Conservation (phyloP, 1,284 basidiomycete species). For the Pholiota adiposa region DNA sequence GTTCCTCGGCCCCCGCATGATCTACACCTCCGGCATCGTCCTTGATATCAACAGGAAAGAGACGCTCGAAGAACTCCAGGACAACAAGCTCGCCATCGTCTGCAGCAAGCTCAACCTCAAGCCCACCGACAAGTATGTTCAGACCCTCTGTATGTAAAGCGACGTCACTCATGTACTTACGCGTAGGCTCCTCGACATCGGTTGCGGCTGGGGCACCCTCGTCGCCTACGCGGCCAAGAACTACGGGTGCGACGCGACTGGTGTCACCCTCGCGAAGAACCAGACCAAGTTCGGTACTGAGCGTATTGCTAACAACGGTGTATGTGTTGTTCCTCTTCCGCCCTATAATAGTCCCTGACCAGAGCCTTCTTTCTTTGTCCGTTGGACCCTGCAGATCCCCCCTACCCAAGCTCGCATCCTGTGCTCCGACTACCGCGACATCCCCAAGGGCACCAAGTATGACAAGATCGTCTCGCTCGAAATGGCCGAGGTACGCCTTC, state of each 20-base stretch:
- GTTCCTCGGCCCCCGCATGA: conserved; percentile 96
- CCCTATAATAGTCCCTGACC: neutral
- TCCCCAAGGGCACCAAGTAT: conserved; percentile 84
- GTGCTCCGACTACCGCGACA: conserved; percentile 95
- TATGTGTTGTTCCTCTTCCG: conserved; percentile 31
- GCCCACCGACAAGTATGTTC: conserved; percentile 63
- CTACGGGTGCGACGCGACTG: conserved; percentile 93
- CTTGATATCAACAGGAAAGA: conserved; percentile 77
- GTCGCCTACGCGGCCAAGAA: conserved; percentile 96
- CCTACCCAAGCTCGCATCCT: conserved; percentile 87
- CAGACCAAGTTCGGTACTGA: conserved; percentile 94
- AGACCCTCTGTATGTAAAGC: neutral
- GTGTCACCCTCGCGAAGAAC: conserved; percentile 91
- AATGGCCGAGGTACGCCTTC: conserved; percentile 86
- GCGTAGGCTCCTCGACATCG: conserved; percentile 82
- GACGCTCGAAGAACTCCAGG: conserved; percentile 95
- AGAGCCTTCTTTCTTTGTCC: no score
- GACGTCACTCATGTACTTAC: neutral
- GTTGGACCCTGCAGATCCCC: conserved; percentile 39
- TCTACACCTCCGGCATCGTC: conserved; percentile 96
- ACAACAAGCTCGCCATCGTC: conserved; percentile 96
- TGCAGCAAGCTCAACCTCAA: conserved; percentile 94
- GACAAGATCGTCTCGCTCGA: conserved; percentile 97
- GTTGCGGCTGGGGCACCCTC: conserved; percentile 98
- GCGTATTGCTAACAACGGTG: conserved; percentile 84